phyloP scores from a whole-genome alignment of 2,329 filamentous ascomycete species.

The Penicillium sp. region DNA sequence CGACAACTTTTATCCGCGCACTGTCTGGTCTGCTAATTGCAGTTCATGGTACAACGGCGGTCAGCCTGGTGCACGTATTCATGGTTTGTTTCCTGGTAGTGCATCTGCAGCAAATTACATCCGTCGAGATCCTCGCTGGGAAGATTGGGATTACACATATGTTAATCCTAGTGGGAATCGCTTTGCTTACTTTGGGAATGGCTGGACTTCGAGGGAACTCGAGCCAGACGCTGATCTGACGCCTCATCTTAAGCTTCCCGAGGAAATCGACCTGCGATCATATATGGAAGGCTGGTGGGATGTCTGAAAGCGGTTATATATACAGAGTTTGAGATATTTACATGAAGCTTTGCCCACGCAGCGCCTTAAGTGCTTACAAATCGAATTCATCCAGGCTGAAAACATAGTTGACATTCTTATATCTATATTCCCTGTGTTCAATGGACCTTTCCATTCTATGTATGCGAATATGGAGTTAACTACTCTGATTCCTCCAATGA shows the following conservation, averaged over 20 bases:
- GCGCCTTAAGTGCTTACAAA: too few relatives aligned
- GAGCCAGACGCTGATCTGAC: slow-evolving; percentile 61
- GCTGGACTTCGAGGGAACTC: slow-evolving; percentile 61
- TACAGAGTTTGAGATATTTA: neutral
- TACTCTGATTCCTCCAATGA: slow-evolving; percentile 13
- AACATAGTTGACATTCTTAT: neutral
- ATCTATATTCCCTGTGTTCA: neutral
- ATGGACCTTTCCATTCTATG: neutral
- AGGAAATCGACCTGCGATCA: slow-evolving; percentile 59
- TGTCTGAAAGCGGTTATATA: slow-evolving; percentile 24
- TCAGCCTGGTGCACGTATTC: slow-evolving; percentile 60
- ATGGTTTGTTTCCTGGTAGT: slow-evolving; percentile 69
- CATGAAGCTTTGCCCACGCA: neutral
- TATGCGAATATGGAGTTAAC: neutral
- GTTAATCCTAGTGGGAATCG: slow-evolving; percentile 45
- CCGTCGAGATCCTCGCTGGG: slow-evolving; percentile 57
- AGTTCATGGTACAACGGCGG: slow-evolving; percentile 73
- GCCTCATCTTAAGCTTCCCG: slow-evolving; percentile 59
- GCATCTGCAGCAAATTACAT: slow-evolving; percentile 62
- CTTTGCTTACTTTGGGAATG: slow-evolving; percentile 64
- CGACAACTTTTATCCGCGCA: slow-evolving; percentile 53
- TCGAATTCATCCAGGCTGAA: too few relatives aligned
- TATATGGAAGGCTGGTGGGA: slow-evolving; percentile 70
- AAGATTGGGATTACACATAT: slow-evolving; percentile 58
- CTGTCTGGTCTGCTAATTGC: slow-evolving; percentile 55